These are phyloP conservation scores for Scutellaria barbata DNA, from an alignment of 257 asterid genomes.

Conservation along the genomic window DNA sequence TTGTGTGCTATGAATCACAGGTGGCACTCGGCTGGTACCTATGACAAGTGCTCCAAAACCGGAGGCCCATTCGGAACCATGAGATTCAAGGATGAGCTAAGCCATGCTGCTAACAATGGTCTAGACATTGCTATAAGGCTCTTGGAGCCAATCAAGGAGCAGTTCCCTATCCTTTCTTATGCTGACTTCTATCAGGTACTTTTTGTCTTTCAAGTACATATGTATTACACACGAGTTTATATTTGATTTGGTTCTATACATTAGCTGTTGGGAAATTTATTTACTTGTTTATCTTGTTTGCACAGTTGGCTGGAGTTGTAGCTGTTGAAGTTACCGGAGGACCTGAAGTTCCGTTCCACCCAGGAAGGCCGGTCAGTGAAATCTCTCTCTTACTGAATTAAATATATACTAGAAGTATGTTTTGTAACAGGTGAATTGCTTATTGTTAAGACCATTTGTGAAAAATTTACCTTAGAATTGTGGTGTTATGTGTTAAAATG, in stretches of 20 bases:
- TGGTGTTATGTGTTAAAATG: background rate
- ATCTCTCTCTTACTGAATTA: background rate
- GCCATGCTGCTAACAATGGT: constrained; percentile 81
- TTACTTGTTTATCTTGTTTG: background rate
- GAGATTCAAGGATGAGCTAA: constrained; percentile 69
- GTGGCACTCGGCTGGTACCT: constrained; percentile 99
- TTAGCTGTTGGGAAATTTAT: background rate
- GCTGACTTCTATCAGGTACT: constrained; percentile 90
- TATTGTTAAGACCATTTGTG: background rate
- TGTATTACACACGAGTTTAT: background rate
- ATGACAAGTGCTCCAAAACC: constrained; percentile 62
- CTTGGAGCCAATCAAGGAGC: constrained; percentile 78
- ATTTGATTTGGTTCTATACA: background rate
- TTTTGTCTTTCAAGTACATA: background rate
- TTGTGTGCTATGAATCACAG: constrained; percentile 44
- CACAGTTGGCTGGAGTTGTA: constrained; percentile 91
- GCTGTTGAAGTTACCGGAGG: constrained; percentile 98
- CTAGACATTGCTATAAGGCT: constrained; percentile 78
- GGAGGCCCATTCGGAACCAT: constrained; percentile 99
- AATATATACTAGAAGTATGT: background rate
- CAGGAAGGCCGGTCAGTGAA: constrained; percentile 80
- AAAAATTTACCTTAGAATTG: background rate
- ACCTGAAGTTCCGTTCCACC: constrained; percentile 95
- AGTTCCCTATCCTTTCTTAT: constrained; percentile 69
- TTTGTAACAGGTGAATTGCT: background rate